Base-by-base conservation (phyloP, 2,329 filamentous ascomycete species). In the Ceratocystiopsis brevicomis region DNA sequence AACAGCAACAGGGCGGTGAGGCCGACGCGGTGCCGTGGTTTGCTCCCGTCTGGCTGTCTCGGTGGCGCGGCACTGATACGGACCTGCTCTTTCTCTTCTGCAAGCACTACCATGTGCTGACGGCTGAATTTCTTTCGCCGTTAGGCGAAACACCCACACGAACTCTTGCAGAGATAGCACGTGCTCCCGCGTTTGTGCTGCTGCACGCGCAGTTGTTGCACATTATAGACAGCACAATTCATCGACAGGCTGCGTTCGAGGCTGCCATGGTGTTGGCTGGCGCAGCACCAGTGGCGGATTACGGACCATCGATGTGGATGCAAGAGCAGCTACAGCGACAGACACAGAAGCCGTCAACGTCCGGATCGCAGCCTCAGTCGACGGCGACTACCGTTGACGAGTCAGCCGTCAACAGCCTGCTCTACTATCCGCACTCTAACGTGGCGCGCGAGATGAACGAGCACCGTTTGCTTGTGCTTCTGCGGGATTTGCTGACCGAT, bases 21-120 rank as follows among this genome's bases (percentile, higher is more conserved):
- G 21, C 4, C 25, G 25, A 30, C 25, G 25, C 25, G 25, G 77
- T 93, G n/a, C 67, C 77, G 38, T 95, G 87, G 86, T 76, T 81
- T 53, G 83, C 84, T 1, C 49, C 50, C 0, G 76, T 78, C 1
- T 95, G 87, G 87, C 66, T 83, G 9, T 74, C 80, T 36, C 75
- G 85, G 47, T 95, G 87, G 87, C 79, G 76, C 48, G 87, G 87
- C 14, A 75, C 77, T 2, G 86, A 94, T 52, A 92, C 81, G 4
- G 87, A 94, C 54, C 65, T 95, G 33, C 84, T 94, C 56, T 94
- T 88, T 61, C 80, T 92, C 38, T 95, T 95, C 54, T 75, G 78
- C 61, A 94, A 93, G 59, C 79, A 90, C 56, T 92, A 81, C 53
- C 81, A 88, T 57, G 70, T 88, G 17, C 66, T 95, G 3, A 69